A percentile compares a stretch with the other conserved stretches of the same genome.
Evolutionary conservation across 805 yeast genomes (phyloP).

Genomic region (Saturnispora galanensis): DNA sequence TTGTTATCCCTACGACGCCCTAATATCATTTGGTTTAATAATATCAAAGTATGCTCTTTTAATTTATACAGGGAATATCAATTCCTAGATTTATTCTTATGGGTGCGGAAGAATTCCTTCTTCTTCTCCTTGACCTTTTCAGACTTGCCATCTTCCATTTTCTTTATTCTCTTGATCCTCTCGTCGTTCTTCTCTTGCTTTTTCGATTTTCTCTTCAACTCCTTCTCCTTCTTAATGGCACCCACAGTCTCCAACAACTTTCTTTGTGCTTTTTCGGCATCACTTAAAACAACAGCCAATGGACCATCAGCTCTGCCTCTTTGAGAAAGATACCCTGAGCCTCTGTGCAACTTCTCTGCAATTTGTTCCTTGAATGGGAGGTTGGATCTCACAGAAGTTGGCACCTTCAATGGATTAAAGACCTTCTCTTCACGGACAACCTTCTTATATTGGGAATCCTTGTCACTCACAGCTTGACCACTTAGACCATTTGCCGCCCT

Average conservation of each 20-base stretch:
- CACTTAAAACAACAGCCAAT: slow-evolving; percentile 77
- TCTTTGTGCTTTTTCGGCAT: slow-evolving; percentile 90
- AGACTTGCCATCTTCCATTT: slow-evolving; percentile 54
- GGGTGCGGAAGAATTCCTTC: slow-evolving; percentile 72
- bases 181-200: slow-evolving; percentile 69
- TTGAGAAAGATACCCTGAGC: slow-evolving; percentile 69
- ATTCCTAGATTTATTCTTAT: slow-evolving; percentile 17
- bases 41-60: no score
- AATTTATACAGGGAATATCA: neutral
- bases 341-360: slow-evolving; percentile 79
- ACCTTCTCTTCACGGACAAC: slow-evolving; percentile 76
- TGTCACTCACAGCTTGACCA: slow-evolving; percentile 39
- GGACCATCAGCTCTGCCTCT: slow-evolving; percentile 29
- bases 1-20: no score
- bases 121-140: slow-evolving; percentile 79
- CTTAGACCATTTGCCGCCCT: slow-evolving; percentile 64
- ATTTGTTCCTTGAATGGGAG: slow-evolving; percentile 92
- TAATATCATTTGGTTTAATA: no score
- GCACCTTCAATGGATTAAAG: slow-evolving; percentile 83
- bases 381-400: slow-evolving; percentile 61
- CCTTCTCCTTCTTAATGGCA: slow-evolving; percentile 80
- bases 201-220: slow-evolving; percentile 60
- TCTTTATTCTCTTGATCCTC: slow-evolving; percentile 65
- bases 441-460: slow-evolving; percentile 48
- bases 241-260: slow-evolving; percentile 78